phyloP scores from a whole-genome alignment of 495 filamentous ascomycete species.

The Trichoderma erinaceum region DNA sequence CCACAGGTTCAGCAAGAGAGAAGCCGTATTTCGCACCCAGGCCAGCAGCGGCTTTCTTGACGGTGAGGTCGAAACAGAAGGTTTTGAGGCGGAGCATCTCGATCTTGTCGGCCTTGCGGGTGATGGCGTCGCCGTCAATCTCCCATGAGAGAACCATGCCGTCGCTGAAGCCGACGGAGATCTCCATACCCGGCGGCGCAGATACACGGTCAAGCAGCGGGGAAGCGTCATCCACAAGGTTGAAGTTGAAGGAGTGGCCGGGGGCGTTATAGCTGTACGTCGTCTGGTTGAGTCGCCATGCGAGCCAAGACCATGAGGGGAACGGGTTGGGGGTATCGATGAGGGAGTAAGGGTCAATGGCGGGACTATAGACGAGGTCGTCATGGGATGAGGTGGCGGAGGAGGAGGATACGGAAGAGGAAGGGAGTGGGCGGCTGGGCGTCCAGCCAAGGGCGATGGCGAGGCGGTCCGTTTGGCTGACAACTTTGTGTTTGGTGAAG shows the following conservation, averaged over 20 bases:
- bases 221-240: not conserved
- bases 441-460: constrained; percentile 10
- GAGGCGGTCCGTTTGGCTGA: constrained; percentile 13
- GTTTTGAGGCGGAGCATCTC: constrained; percentile 11
- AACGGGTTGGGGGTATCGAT: constrained; percentile 1
- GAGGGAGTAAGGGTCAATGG: constrained; percentile 4
- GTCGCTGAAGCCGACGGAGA: constrained; percentile 14
- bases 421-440: constrained; percentile 2
- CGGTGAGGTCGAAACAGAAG: constrained; percentile 4
- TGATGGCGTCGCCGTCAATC: constrained; percentile 15
- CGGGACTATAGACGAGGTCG: not conserved
- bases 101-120: constrained; percentile 6
- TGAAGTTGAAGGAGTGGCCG: constrained; percentile 6
- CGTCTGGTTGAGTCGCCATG: constrained; percentile 10
- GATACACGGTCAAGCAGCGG: constrained; percentile 1
- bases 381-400: constrained; percentile 1
- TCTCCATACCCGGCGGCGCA: constrained; percentile 12
- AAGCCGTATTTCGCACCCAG: not conserved
- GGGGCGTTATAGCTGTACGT: not conserved
- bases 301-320: constrained; percentile 15
- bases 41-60: not conserved
- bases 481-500: constrained; percentile 7
- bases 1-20: not conserved
- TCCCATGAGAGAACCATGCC: constrained; percentile 9
- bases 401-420: constrained; percentile 4